Evolutionary conservation across 1,284 basidiomycete genomes (phyloP).

Genomic region (Apiotrichum siamense): DNA sequence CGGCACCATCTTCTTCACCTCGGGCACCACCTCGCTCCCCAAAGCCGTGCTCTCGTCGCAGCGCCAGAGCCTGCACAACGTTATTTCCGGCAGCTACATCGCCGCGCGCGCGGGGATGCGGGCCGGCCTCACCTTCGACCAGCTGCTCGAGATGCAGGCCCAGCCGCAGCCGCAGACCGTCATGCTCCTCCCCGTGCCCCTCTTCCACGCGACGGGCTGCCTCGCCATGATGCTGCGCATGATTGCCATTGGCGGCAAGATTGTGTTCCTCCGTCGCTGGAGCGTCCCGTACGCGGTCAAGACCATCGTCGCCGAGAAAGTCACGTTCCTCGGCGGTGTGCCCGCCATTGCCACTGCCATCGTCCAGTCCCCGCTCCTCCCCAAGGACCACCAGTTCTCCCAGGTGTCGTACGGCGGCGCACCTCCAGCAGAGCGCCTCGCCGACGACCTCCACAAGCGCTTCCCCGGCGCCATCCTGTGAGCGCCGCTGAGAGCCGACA

Average conservation of each 20-base stretch:
- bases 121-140: constrained; percentile 25
- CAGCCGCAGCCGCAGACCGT: neutral
- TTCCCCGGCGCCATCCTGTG: constrained; percentile 19
- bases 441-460: constrained; percentile 20
- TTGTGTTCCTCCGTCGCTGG: constrained; percentile 37
- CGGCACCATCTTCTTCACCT: constrained; percentile 38
- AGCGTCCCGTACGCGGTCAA: constrained; percentile 28
- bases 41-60: constrained; percentile 40
- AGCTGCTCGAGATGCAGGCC: constrained; percentile 22
- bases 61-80: constrained; percentile 32
- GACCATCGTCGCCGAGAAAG: constrained; percentile 26
- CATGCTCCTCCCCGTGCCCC: constrained; percentile 31
- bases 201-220: constrained; percentile 43
- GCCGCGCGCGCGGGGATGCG: constrained; percentile 29
- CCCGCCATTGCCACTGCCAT: constrained; percentile 35
- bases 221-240: constrained; percentile 33
- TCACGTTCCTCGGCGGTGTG: constrained; percentile 38
- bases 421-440: constrained; percentile 30
- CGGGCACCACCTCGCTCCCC: constrained; percentile 30
- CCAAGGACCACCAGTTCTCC: constrained; percentile 21
- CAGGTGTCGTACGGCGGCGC: constrained; percentile 41
- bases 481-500: too few species aligned
- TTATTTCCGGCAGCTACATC: constrained; percentile 20
- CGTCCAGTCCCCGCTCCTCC: constrained; percentile 27
- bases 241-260: constrained; percentile 32